Evolutionary conservation across 371 early-diverging fungal species (phyloP), one percentile per base, ranked within the genome.

Genomic region (Saksenaea oblongispora): DNA sequence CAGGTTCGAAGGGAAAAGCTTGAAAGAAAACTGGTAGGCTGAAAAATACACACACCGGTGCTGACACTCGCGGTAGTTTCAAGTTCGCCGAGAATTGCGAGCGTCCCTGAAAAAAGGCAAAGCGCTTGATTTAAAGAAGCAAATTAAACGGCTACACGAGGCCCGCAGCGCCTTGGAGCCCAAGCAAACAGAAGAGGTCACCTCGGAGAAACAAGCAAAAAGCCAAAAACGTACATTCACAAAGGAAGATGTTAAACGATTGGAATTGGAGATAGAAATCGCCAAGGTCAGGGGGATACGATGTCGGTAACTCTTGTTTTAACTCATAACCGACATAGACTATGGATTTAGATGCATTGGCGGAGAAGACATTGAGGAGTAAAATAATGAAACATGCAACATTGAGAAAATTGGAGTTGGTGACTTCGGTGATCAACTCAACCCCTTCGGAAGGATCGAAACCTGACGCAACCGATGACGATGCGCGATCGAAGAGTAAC

Each of bases 291-390:
- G 35, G 2, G 13, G 15, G 24, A 11, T 4, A 22, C 1, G 37
- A 22, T 17, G 8, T 34, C 7, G 9, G 17, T 14, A n/a, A 3
- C 7, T 35, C 15, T 58, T 13, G 26, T 22, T n/a, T 17, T 47
- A 26, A 9, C 17, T 53, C 13, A 55, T 22, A 3, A 55, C 18
- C 18, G 24, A 15, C 28, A n/a, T 56, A 79, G 76, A 28, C 36
- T 13, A 13, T 80, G n/a, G 71, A 80, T 39, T 54, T 81, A 22
- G 78, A 74, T n/a, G 8, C 39, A n/a, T 65, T 81, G 13, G 71
- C 67, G 4, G 70, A 72, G 26, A 73, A 67, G 39, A 65, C 75
- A 27, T 35, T 76, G 14, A 65, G 74, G 54, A 69, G 42, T 37
- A 76, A 69, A 34, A 59, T 81, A 2, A 34, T 51, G 54, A 75